Percentiles rank a stretch among this genome's conserved stretches.
These are phyloP conservation scores for Fusarium citri DNA, from an alignment of 2,329 filamentous ascomycete genomes.

Conservation along the genomic window DNA sequence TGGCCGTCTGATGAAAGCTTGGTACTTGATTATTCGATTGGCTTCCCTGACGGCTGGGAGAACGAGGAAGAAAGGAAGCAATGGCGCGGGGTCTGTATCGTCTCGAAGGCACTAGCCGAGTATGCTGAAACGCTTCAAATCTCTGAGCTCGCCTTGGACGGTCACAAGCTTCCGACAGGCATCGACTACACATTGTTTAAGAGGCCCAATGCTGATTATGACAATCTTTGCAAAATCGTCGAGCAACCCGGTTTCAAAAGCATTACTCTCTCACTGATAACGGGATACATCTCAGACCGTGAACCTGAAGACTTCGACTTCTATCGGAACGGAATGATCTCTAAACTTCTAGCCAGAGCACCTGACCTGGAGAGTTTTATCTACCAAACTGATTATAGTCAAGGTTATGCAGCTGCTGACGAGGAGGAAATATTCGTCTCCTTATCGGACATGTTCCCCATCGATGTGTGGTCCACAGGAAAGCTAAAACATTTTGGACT, in stretches of 20 bases:
- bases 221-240: background rate
- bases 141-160: background rate
- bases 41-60: background rate
- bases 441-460: background rate
- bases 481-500: background rate
- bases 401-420: rapidly evolving
- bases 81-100: constrained; percentile 4
- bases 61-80: background rate
- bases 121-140: background rate
- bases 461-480: background rate
- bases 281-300: background rate
- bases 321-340: background rate
- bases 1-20: background rate
- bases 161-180: background rate
- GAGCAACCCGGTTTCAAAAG: background rate
- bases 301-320: background rate
- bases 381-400: background rate
- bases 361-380: background rate
- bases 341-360: background rate
- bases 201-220: background rate
- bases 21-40: background rate
- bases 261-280: background rate
- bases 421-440: background rate
- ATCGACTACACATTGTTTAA: constrained; percentile 4
- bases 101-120: background rate